Evolutionary conservation across 768 basidiomycete genomes (phyloP).

Genomic region (Podaxis rugospora): DNA sequence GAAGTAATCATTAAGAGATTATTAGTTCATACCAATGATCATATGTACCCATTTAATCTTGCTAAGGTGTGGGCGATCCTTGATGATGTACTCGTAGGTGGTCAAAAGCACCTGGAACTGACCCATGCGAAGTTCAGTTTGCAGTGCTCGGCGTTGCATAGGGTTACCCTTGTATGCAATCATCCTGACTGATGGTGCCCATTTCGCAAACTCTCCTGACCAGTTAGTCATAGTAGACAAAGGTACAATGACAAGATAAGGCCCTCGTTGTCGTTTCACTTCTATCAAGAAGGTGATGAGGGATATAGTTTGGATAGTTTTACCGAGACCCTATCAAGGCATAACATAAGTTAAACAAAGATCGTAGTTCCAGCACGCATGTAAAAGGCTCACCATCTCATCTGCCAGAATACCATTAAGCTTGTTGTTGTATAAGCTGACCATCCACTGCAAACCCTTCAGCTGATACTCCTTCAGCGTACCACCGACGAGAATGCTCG

Average conservation of each 20-base stretch:
- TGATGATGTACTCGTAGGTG: constrained; percentile 97
- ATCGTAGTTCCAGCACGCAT: background rate
- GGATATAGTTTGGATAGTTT: constrained; percentile 93
- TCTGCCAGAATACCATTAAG: constrained; percentile 94
- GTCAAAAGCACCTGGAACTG: constrained; percentile 92
- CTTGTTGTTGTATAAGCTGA: constrained; percentile 93
- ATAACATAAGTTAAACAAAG: background rate
- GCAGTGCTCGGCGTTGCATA: constrained; percentile 69
- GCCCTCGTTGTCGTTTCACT: constrained; percentile 83
- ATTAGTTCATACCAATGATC: constrained; percentile 72
- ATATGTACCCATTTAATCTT: constrained; percentile 96
- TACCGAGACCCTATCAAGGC: constrained; percentile 75
- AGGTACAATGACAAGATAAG: constrained; percentile 93
- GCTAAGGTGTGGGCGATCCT: constrained; percentile 85
- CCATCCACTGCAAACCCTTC: constrained; percentile 98
- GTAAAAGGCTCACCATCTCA: constrained; percentile 65
- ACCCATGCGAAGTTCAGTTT: constrained; percentile 69
- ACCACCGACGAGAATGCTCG: constrained; percentile 74
- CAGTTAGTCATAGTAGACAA: constrained; percentile 97
- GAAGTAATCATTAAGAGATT: background rate
- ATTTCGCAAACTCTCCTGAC: constrained; percentile 95
- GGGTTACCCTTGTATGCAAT: constrained; percentile 94
- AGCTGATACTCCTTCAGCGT: constrained; percentile 93
- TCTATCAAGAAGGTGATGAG: constrained; percentile 95
- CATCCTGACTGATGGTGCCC: constrained; percentile 80